phyloP scores from a whole-genome alignment of 805 yeast species.

The Metschnikowia gelsemii region DNA sequence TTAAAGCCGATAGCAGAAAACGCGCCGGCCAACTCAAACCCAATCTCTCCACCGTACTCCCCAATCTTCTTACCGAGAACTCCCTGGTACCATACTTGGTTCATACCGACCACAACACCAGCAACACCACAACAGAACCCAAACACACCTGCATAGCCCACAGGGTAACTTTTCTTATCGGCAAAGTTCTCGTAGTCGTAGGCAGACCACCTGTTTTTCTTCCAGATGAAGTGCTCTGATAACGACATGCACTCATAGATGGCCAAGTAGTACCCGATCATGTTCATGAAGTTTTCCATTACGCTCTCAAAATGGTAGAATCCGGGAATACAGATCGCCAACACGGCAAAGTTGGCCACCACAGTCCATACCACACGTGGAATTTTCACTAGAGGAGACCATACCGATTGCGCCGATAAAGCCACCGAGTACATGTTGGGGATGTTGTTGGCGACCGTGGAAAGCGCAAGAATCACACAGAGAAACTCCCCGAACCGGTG shows the following conservation, averaged over 20 bases:
- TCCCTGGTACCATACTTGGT: conserved; percentile 81
- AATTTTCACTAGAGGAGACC: conserved; percentile 68
- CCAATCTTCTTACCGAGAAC: conserved; percentile 64
- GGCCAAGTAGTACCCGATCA: conserved; percentile 88
- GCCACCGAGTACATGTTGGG: conserved; percentile 94
- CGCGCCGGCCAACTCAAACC: conserved; percentile 71
- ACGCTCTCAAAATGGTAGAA: conserved; percentile 69
- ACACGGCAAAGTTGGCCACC: conserved; percentile 67
- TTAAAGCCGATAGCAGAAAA: conserved; percentile 66
- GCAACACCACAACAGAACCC: conserved; percentile 83
- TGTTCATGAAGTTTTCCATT: conserved; percentile 84
- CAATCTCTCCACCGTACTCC: conserved; percentile 76
- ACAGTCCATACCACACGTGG: conserved; percentile 87
- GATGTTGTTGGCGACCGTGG: conserved; percentile 87
- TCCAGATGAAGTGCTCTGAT: conserved; percentile 83
- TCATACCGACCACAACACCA: conserved; percentile 87
- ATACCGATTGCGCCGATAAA: conserved; percentile 79
- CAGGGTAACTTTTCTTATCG: conserved; percentile 58
- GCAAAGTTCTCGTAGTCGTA: conserved; percentile 66
- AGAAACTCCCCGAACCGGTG: conserved; percentile 91
- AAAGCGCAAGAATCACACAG: conserved; percentile 77
- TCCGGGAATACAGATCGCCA: conserved; percentile 89
- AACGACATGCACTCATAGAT: conserved; percentile 73
- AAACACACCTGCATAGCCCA: conserved; percentile 73
- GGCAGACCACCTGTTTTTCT: conserved; percentile 54